Base-by-base conservation (phyloP, 2,329 filamentous ascomycete species). In the Fusarium hostae region DNA sequence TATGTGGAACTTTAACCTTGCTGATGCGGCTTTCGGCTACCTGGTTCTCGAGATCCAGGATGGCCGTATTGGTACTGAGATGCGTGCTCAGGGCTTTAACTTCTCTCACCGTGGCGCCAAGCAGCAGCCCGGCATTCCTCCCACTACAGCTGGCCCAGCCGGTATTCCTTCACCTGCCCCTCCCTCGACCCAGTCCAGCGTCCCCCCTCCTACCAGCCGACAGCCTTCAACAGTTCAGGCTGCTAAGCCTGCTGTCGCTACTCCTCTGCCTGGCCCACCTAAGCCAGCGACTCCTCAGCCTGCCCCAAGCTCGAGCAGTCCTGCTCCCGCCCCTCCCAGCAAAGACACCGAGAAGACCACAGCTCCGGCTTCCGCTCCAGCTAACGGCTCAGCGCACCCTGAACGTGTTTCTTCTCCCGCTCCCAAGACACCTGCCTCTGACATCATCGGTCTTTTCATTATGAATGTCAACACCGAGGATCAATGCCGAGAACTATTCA, bases 1-100 rank as follows among this genome's bases (percentile, higher is more conserved):
- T 81, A 98, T 98, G 96, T 99, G 96, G 96, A 99, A 99, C 83
- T 99, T 99, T 84, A 98, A 98, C 82, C 84, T 99, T 73, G 96
- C 96, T 34, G 96, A 99, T 84, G 96, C 96, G 60, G 95, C 96
- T 24, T 99, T 98, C 80, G 96, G 96, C 68, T 99, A 94, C 87
- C 87, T 99, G 56, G 94, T 98, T 20, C 84, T 99, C 63, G 96
- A 99, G 81, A 92, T 99, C 66, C 96, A 99, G 79, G 93, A 94
- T 78, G 96, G 96, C 56, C 91, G 96, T 45, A 98, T 99, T 75
- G 96, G 95, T 50, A 99, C 96, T 0, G 96, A 99, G 84, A 99
- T 99, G 96, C 91, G 94, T 71, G 96, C 96, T 26, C 96, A 99
- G 79, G 96, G 96, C 44, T 99, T 99, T 88, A 99, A 99, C 87